These are phyloP conservation scores for Linaria vulgaris DNA, from an alignment of 257 asterid species.

Conservation along the genomic window DNA sequence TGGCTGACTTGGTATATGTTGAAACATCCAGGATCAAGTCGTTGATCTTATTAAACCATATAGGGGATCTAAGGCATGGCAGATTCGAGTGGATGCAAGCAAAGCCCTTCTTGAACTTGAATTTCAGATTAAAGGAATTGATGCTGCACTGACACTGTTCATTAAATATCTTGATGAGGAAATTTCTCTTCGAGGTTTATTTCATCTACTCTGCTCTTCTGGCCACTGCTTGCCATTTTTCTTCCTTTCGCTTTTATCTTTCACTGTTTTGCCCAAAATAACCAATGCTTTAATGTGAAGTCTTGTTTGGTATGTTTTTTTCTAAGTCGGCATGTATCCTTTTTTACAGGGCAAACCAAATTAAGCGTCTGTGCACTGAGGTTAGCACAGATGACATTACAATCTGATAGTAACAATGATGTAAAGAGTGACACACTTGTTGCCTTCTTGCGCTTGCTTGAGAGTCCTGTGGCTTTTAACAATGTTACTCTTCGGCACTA, in stretches of 20 bases:
- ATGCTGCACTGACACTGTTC: slow-evolving; percentile 73
- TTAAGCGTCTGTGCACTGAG: slow-evolving; percentile 80
- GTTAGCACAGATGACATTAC: slow-evolving; percentile 69
- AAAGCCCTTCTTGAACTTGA: slow-evolving; percentile 91
- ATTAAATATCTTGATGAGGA: slow-evolving; percentile 65
- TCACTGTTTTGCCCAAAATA: slow-evolving; percentile 5
- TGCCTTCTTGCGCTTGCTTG: slow-evolving; percentile 81
- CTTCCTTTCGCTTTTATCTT: not conserved
- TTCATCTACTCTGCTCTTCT: slow-evolving; percentile 1
- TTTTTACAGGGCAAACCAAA: slow-evolving; percentile 80
- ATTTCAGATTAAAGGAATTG: slow-evolving; percentile 74
- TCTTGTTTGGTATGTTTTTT: slow-evolving; percentile 8
- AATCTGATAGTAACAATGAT: slow-evolving; percentile 50
- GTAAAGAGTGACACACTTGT: slow-evolving; percentile 79
- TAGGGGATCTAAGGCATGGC: slow-evolving; percentile 59
- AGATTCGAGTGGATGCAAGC: slow-evolving; percentile 78
- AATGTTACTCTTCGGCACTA: slow-evolving; percentile 83
- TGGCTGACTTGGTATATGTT: slow-evolving; percentile 31
- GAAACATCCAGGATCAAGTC: slow-evolving; percentile 62
- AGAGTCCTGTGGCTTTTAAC: slow-evolving; percentile 93
- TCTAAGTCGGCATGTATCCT: slow-evolving; percentile 30
- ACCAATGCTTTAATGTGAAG: slow-evolving; percentile 9
- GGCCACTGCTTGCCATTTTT: not conserved
- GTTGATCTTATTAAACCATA: slow-evolving; percentile 71
- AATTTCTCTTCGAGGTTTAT: slow-evolving; percentile 77